A percentile compares a stretch with the other conserved stretches of the same genome.
Evolutionary conservation across 441 rosid genomes (phyloP).

Genomic region (Mallotus repandus): DNA sequence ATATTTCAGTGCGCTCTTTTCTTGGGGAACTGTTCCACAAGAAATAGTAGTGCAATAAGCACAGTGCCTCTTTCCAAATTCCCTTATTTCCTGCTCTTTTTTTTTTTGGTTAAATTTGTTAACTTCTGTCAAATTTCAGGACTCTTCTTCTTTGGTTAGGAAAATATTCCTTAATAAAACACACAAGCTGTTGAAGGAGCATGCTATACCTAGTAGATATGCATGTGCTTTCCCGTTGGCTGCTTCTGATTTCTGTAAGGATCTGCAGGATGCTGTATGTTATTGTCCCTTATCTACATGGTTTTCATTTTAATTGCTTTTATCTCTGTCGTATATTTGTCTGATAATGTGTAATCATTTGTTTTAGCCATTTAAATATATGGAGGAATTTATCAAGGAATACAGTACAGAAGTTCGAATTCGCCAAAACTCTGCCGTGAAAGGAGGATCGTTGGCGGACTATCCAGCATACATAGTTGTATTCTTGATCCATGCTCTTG

Average conservation of each 20-base stretch:
- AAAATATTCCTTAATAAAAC: slow-evolving; percentile 62
- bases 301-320: slow-evolving; percentile 13
- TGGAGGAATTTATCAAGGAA: slow-evolving; percentile 67
- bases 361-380: slow-evolving; percentile 60
- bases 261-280: slow-evolving; percentile 67
- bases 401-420: slow-evolving; percentile 49
- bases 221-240: slow-evolving; percentile 85
- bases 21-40: neutral
- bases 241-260: slow-evolving; percentile 49
- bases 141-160: slow-evolving; percentile 51
- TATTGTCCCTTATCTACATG: slow-evolving; percentile 22
- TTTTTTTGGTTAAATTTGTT: slow-evolving; percentile 5
- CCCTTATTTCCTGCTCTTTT: no score
- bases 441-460: slow-evolving; percentile 53
- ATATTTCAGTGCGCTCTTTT: neutral
- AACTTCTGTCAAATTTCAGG: slow-evolving; percentile 50
- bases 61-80: neutral
- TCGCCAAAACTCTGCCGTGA: slow-evolving; percentile 40
- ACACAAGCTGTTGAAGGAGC: slow-evolving; percentile 62
- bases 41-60: neutral
- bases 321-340: slow-evolving; percentile 11
- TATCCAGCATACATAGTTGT: slow-evolving; percentile 75
- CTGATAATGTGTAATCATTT: slow-evolving; percentile 26
- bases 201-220: slow-evolving; percentile 67
- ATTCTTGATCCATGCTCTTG: slow-evolving; percentile 84